phyloP scores from a whole-genome alignment of 306 rosid genomes.

The Lathyrus aphaca region DNA sequence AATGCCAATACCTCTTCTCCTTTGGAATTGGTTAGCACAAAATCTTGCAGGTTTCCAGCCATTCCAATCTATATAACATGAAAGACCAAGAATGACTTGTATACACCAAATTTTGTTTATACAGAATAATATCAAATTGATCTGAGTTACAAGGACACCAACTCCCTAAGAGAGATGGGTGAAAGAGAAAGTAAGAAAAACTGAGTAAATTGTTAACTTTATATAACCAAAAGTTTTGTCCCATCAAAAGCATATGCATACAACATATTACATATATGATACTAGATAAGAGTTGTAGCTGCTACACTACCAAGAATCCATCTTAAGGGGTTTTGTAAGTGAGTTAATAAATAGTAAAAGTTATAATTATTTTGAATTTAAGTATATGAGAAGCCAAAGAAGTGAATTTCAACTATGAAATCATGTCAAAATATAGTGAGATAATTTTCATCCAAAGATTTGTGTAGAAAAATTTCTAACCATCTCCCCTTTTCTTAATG shows the following conservation, averaged over 20 bases:
- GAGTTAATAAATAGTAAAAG: not conserved
- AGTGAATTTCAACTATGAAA: not conserved
- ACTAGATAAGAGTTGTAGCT: not conserved
- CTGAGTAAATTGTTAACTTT: constrained; percentile 18
- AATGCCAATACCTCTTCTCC: constrained; percentile 74
- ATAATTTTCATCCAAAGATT: not conserved
- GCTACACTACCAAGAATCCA: constrained; percentile 11
- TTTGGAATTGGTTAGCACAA: constrained; percentile 68
- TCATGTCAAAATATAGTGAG: not conserved
- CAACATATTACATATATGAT: not conserved
- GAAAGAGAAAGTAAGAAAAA: not conserved
- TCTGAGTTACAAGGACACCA: not conserved
- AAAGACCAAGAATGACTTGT: constrained; percentile 23
- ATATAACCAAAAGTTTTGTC: not conserved
- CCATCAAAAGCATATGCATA: constrained; percentile 15
- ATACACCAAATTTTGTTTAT: constrained; percentile 3
- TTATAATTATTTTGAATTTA: constrained; percentile 5
- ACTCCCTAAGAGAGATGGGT: constrained; percentile 3
- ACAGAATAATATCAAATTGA: constrained; percentile 1
- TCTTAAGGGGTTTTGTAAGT: not conserved
- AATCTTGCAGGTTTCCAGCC: constrained; percentile 91
- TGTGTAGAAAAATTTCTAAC: constrained; percentile 15
- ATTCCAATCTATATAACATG: constrained; percentile 68
- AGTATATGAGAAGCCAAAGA: not conserved
- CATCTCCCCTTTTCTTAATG: constrained; percentile 7